Evolutionary conservation across 2,329 filamentous ascomycete genomes (phyloP).

Genomic region (Trichoderma atrobrunneum): DNA sequence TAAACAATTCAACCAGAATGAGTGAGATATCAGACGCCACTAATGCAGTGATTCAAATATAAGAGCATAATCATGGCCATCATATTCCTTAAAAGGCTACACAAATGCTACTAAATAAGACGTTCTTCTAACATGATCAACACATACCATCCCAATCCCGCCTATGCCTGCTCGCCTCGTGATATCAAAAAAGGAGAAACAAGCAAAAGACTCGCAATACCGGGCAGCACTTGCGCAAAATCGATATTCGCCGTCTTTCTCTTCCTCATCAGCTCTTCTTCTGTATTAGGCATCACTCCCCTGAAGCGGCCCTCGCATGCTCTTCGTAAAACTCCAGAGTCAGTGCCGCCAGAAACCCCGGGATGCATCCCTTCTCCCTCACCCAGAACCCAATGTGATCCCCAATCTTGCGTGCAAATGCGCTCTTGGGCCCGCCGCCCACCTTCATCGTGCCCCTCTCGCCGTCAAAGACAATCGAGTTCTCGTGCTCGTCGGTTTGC

Average conservation of each 20-base stretch:
- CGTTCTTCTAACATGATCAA: background rate
- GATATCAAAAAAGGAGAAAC: background rate
- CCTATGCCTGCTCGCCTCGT: background rate
- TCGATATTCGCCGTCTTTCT: background rate
- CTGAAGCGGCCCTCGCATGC: slow-evolving; percentile 32
- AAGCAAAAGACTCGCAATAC: background rate
- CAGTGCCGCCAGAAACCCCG: slow-evolving; percentile 85
- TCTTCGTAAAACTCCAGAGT: slow-evolving; percentile 92
- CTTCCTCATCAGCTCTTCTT: background rate
- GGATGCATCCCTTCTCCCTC: slow-evolving; percentile 86
- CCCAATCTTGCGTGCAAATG: slow-evolving; percentile 80
- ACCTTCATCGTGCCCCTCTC: slow-evolving; percentile 98
- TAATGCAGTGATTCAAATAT: background rate
- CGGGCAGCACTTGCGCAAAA: slow-evolving; percentile 14
- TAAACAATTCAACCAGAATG: too few species aligned
- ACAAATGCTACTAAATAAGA: background rate
- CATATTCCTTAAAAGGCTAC: background rate
- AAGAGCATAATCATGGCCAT: background rate
- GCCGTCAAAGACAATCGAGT: slow-evolving; percentile 80
- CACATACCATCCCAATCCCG: background rate
- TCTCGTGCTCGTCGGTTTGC: slow-evolving; percentile 65
- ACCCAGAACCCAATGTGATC: slow-evolving; percentile 96
- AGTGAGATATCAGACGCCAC: background rate
- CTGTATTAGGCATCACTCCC: background rate
- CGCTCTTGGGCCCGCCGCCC: slow-evolving; percentile 79